Conservation (phyloP, 2,329 filamentous ascomycete species). For the Claviceps pazoutovae region DNA sequence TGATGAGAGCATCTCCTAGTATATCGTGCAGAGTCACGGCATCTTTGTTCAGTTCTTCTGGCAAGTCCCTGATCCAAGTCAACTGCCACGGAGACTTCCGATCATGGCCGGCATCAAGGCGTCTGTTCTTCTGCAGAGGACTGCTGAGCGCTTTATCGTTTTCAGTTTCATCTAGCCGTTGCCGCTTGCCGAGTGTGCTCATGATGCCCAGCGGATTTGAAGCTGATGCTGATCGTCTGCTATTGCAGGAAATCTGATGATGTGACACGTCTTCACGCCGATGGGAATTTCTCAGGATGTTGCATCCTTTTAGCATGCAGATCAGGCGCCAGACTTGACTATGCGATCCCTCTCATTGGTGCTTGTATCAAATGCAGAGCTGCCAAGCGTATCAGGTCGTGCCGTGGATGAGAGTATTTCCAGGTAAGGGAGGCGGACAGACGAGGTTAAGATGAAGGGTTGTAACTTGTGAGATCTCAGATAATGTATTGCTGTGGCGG, state of each 20-base stretch:
- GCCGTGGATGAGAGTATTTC: too few relatives aligned
- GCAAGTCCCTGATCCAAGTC: conserved; percentile 53
- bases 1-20: conserved; percentile 60
- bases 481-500: too few relatives aligned
- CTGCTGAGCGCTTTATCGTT: conserved; percentile 15
- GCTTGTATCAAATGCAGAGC: not conserved
- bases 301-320: not conserved
- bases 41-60: conserved; percentile 46
- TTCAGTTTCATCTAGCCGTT: conserved; percentile 8
- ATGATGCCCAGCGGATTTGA: conserved; percentile 10
- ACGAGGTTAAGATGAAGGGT: too few relatives aligned
- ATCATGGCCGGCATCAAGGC: conserved; percentile 5
- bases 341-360: not conserved
- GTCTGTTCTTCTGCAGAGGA: conserved; percentile 26
- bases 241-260: not conserved
- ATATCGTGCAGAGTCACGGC: conserved; percentile 53
- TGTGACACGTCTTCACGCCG: not conserved
- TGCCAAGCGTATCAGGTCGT: too few relatives aligned
- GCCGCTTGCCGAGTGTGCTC: conserved; percentile 20
- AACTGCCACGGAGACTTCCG: conserved; percentile 56
- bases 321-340: too few relatives aligned
- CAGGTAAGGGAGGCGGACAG: too few relatives aligned
- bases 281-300: not conserved
- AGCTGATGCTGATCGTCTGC: not conserved
- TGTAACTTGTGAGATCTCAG: too few relatives aligned